A percentile compares a stretch with the other conserved stretches of the same genome.
phyloP scores from a whole-genome alignment of 495 filamentous ascomycete genomes.

The Alectoria sarmentosa region DNA sequence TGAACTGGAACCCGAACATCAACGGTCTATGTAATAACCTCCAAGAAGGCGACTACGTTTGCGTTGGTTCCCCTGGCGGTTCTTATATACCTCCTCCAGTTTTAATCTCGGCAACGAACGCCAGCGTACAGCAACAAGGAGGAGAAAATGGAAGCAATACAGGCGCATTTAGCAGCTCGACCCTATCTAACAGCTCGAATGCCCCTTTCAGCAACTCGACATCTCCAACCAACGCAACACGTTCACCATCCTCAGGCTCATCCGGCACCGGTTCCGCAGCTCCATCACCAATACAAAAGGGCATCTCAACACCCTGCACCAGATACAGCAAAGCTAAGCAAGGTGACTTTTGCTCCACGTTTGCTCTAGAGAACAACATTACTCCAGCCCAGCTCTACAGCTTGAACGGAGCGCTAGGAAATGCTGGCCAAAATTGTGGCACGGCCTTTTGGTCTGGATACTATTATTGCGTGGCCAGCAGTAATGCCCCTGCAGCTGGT shows the following conservation, averaged over 20 bases:
- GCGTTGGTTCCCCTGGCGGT: conserved; percentile 16
- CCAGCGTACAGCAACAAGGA: conserved; percentile 12
- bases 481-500: background rate
- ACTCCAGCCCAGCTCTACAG: conserved; percentile 12
- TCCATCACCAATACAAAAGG: conserved; percentile 23
- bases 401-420: conserved; percentile 17
- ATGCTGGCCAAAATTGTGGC: conserved; percentile 3
- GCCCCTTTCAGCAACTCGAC: background rate
- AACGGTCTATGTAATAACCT: conserved; percentile 22
- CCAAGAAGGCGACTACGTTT: conserved; percentile 15
- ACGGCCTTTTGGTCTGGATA: conserved; percentile 8
- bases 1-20: conserved; percentile 21
- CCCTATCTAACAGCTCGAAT: background rate
- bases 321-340: conserved; percentile 18
- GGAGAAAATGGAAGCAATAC: conserved; percentile 12
- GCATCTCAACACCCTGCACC: conserved; percentile 23
- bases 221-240: background rate
- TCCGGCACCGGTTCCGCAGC: conserved; percentile 3
- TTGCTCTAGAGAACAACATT: conserved; percentile 18
- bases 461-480: conserved; percentile 14
- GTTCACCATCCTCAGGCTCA: conserved; percentile 9
- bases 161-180: conserved; percentile 2
- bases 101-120: background rate
- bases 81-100: conserved; percentile 16
- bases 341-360: conserved; percentile 20